Percentiles rank a stretch among this genome's conserved stretches.
These are phyloP conservation scores for Colletotrichum echinochloae DNA, from an alignment of 2,329 filamentous ascomycete genomes.

Conservation along the genomic window DNA sequence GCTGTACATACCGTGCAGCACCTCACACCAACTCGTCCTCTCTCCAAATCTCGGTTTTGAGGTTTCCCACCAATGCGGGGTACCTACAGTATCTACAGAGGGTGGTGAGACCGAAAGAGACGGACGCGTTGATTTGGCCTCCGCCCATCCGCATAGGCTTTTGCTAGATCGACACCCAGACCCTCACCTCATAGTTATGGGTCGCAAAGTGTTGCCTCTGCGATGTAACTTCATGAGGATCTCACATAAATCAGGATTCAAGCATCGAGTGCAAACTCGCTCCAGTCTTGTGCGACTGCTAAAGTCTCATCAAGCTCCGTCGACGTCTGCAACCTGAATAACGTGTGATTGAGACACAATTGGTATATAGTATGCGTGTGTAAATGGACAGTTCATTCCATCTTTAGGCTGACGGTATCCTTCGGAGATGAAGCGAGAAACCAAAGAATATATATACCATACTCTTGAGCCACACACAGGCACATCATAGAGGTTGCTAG, in stretches of 20 bases:
- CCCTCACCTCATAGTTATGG: too few relatives aligned
- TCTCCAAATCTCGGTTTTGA: conserved; percentile 9
- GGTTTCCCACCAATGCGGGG: conserved; percentile 10
- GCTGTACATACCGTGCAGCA: background rate
- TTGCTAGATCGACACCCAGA: background rate
- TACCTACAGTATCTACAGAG: background rate
- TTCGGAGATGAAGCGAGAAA: background rate
- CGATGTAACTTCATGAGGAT: conserved; percentile 14
- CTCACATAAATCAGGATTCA: background rate
- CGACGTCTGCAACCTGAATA: background rate
- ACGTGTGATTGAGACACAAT: background rate
- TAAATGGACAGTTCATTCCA: background rate
- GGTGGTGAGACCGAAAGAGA: background rate
- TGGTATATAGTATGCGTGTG: background rate
- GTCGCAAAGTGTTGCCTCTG: conserved; percentile 21
- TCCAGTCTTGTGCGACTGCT: background rate
- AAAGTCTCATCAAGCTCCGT: background rate
- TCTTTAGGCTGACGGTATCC: background rate
- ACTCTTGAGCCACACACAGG: conserved; percentile 12
- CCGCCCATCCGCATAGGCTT: background rate
- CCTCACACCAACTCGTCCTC: background rate
- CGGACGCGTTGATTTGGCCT: background rate
- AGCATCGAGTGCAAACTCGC: background rate
- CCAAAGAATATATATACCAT: conserved; percentile 34
- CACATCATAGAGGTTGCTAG: conserved; percentile 4